Percentiles rank a stretch among this genome's conserved stretches.
phyloP scores from a whole-genome alignment of 2,329 filamentous ascomycete species.

The Phoma sp. region DNA sequence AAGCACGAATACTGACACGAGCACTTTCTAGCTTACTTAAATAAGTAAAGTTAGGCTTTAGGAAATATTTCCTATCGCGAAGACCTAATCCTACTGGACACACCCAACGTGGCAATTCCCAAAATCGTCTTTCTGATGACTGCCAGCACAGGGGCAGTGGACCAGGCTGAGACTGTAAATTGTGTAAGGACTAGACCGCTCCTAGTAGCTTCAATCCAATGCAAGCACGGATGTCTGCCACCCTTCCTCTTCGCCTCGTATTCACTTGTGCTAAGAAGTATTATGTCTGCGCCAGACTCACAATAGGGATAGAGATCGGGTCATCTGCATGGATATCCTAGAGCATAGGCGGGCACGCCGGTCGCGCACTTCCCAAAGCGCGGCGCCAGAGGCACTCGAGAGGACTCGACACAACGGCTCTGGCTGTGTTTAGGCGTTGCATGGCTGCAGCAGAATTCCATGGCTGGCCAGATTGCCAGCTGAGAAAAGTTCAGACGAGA shows the following conservation, averaged over 20 bases:
- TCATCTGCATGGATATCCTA: not conserved
- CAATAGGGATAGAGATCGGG: not conserved
- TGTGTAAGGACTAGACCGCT: not conserved
- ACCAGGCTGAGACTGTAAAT: not conserved
- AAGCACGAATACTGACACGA: not conserved
- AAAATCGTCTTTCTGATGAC: not conserved
- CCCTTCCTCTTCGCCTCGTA: not conserved
- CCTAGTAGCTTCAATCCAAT: not conserved
- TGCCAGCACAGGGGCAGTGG: not conserved
- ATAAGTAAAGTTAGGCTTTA: not conserved
- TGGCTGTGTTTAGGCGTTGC: not conserved
- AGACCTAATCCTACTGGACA: not conserved
- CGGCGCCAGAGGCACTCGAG: not conserved
- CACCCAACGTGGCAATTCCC: not conserved
- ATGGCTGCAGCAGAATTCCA: not conserved
- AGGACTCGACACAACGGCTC: not conserved
- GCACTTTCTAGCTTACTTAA: not conserved
- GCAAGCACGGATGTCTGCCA: not conserved
- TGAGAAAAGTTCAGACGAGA: not conserved
- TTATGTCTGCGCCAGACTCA: not conserved
- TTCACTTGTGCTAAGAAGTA: not conserved
- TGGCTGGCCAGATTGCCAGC: not conserved
- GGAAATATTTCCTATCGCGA: not conserved
- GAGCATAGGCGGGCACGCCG: conserved; percentile 3
- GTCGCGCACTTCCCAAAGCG: not conserved